phyloP scores from a whole-genome alignment of 2,329 filamentous ascomycete genomes.

The Pezicula neosporulosa region DNA sequence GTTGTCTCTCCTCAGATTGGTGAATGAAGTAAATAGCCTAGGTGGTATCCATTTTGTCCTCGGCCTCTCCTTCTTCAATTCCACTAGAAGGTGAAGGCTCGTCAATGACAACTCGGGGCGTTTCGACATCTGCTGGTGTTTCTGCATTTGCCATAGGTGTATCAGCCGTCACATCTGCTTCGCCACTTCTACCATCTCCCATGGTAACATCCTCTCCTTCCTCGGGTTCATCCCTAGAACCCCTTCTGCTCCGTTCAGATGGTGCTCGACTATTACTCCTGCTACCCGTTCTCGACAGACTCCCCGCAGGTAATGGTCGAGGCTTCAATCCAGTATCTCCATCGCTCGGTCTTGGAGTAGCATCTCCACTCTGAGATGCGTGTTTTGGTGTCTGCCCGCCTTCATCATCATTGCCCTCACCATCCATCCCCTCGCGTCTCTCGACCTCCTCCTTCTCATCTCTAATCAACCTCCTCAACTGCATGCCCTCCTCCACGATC shows the following conservation, averaged over 20 bases:
- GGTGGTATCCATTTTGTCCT: slow-evolving; percentile 65
- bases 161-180: slow-evolving; percentile 23
- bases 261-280: slow-evolving; percentile 33
- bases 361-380: slow-evolving; percentile 42
- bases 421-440: slow-evolving; percentile 75
- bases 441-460: slow-evolving; percentile 96
- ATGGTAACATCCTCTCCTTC: slow-evolving; percentile 57
- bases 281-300: slow-evolving; percentile 36
- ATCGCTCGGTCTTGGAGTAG: slow-evolving; percentile 45
- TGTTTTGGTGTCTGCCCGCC: slow-evolving; percentile 48
- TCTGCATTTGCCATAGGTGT: slow-evolving; percentile 23
- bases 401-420: slow-evolving; percentile 52
- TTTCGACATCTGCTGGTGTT: slow-evolving; percentile 27
- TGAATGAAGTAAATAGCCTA: too few species aligned
- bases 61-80: neutral
- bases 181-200: slow-evolving; percentile 45
- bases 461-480: slow-evolving; percentile 78
- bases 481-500: slow-evolving; percentile 89
- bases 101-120: slow-evolving; percentile 47
- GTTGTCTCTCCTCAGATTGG: too few species aligned
- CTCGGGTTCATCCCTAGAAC: slow-evolving; percentile 18
- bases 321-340: slow-evolving; percentile 41
- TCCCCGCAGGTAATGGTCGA: slow-evolving; percentile 20
- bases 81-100: slow-evolving; percentile 27
- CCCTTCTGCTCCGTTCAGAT: slow-evolving; percentile 29